Conservation (phyloP, 192 early-diverging fungal species). For the Mortierella alpina region DNA sequence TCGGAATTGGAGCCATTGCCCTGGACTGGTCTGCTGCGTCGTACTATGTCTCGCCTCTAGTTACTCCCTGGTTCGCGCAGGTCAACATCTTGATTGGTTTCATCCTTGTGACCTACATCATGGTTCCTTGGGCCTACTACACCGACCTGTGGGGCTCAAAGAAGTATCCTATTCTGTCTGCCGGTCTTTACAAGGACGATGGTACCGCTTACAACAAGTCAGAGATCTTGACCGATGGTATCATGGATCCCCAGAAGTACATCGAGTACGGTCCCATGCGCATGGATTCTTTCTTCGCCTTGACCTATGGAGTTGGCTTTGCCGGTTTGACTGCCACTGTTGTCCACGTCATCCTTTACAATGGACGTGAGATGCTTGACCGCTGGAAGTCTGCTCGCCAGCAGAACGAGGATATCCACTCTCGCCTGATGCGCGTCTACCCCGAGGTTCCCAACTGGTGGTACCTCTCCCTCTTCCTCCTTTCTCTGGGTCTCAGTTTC, state of each 20-base stretch:
- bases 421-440: conserved; percentile 73
- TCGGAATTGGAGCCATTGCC: conserved; percentile 63
- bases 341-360: conserved; percentile 67
- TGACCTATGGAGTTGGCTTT: conserved; percentile 62
- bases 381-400: conserved; percentile 53
- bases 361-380: conserved; percentile 74
- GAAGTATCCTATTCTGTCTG: conserved; percentile 49
- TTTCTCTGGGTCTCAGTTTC: conserved; percentile 56
- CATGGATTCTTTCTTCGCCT: conserved; percentile 54
- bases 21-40: conserved; percentile 70
- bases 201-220: conserved; percentile 45
- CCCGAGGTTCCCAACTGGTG: conserved; percentile 72
- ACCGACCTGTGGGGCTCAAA: conserved; percentile 58
- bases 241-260: conserved; percentile 50
- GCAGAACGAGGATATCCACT: conserved; percentile 67
- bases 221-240: conserved; percentile 23
- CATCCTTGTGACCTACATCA: conserved; percentile 60
- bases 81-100: conserved; percentile 61
- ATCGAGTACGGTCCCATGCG: conserved; percentile 54
- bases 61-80: conserved; percentile 57
- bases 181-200: conserved; percentile 34
- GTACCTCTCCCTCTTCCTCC: conserved; percentile 61
- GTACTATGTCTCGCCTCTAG: conserved; percentile 50
- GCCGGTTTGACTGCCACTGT: conserved; percentile 63
- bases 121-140: conserved; percentile 59